Evolutionary conservation across 1,284 basidiomycete species (phyloP), one percentile per base, ranked within the genome.

Genomic region (Ganoderma leucocontextum): DNA sequence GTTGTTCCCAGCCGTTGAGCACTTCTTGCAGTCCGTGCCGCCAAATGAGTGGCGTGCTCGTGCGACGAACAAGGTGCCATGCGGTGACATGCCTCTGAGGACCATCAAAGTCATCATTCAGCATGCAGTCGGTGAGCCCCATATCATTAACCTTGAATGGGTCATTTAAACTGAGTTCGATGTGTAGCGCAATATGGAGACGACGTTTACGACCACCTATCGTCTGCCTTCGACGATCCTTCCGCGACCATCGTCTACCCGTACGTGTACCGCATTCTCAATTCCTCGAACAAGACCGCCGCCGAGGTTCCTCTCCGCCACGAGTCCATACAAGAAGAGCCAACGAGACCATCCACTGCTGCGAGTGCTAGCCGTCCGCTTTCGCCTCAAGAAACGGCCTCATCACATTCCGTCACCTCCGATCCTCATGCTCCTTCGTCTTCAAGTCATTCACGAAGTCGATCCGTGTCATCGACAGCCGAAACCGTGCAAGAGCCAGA

Each of bases 31-130:
- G 78, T 94, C 92, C 2, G 92, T 99, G 38, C 94, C 95, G 47
- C 98, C 98, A 0, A 95, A 95, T 67, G 96, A 99, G 80, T 99
- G 97, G 96, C 90, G 97, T 62, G 91, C 93, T 22, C 86, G 98
- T 68, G 94, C 95, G 2, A 92, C 91, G 4, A 95, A 95, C 76
- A 93, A 93, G 70, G 89, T 99, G 0, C 96, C 97, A 2, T 93
- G 98, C 75, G 96, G 95, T 52, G 98, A 99, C 77, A 94, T 99
- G 94, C 98, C 98, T 2, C 81, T 99, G 73, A 87, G 97, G 67
- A 99, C 98, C 1, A 94, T 99, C 80, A 99, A 99, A 84, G 97
- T 97, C 36, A 95, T 99, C 73, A 94, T 98, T 47, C 96, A 99
- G 81, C 95, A 97, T 78, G 89, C 98, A 67, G 94, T 98, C 73